Evolutionary conservation across 208 protist species (phyloP), one percentile per base, ranked within the genome.

Genomic region (Trypanosoma mega): DNA sequence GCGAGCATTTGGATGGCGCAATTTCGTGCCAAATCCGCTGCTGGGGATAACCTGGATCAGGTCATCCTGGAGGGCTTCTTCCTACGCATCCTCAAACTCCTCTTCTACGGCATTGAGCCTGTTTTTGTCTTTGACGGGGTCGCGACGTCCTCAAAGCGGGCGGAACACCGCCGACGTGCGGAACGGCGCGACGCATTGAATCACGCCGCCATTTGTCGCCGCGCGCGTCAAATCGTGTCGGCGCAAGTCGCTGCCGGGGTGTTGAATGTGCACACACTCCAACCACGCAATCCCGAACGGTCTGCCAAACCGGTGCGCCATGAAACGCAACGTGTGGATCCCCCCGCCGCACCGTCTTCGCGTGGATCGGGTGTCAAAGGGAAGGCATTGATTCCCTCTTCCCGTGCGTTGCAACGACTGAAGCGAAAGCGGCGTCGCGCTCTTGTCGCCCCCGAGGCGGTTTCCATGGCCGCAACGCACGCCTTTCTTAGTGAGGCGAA

Each of bases 1-100:
- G 90, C 90, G 9, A 96, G 90, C 59, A 92, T 96, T 51, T 96
- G 90, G 87, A 87, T 93, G 16, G 74, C 66, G 9, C 90, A 93
- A 52, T 92, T 96, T 58, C 78, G 85, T 2, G 68, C 80, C 3
- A 63, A 72, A 27, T 58, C 67, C 39, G 39, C 46, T 20, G 52
- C 75, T 1, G 68, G 73, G 16, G 80, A 86, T 11, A 77, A 85
- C 33, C 36, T 74, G 3, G 75, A 87, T 44, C 74, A 85, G 43
- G 68, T 60, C 12, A 58, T 93, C 1, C 71, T 96, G 0, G 84
- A 93, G 41, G 84, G 87, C 20, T 96, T 96, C 58, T 55, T 93
- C 11, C 49, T 72, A 18, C 83, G 87, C 29, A 91, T 93, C 51
- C 60, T 96, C 24, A 96, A 96, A 54, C 78, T 96, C 21, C 57